Conservation (phyloP, 1,284 basidiomycete genomes). For the Afroboletus lepidellus region DNA sequence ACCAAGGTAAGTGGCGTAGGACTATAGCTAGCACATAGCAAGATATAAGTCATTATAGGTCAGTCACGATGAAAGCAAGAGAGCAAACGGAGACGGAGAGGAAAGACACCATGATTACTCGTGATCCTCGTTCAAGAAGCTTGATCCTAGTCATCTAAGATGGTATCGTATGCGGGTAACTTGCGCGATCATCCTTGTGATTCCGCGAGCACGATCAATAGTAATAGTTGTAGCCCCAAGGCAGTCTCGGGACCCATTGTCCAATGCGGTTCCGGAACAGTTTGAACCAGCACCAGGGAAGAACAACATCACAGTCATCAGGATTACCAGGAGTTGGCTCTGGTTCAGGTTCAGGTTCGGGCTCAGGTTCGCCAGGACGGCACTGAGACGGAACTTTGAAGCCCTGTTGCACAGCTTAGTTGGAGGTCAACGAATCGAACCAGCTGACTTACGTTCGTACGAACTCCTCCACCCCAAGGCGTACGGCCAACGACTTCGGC, state of each 20-base stretch:
- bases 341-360: constrained; percentile 30
- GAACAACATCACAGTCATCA: constrained; percentile 27
- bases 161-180: constrained; percentile 24
- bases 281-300: constrained; percentile 30
- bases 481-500: constrained; percentile 74
- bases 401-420: constrained; percentile 26
- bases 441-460: constrained; percentile 48
- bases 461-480: constrained; percentile 92
- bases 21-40: constrained; percentile 1
- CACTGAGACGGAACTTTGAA: constrained; percentile 29
- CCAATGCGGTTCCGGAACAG: constrained; percentile 16
- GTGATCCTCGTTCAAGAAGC: constrained; percentile 1
- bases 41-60: constrained; percentile 11
- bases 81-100: not conserved
- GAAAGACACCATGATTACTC: constrained; percentile 2
- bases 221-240: constrained; percentile 29
- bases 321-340: constrained; percentile 33
- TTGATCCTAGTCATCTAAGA: constrained; percentile 15
- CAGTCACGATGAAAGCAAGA: constrained; percentile 10
- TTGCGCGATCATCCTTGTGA: constrained; percentile 3
- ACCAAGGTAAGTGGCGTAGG: not conserved
- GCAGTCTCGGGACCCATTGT: constrained; percentile 24
- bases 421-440: not conserved
- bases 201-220: constrained; percentile 20
- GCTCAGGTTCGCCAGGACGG: constrained; percentile 23